phyloP scores from a whole-genome alignment of 2,329 filamentous ascomycete genomes.

The Hypoxylon sp. region DNA sequence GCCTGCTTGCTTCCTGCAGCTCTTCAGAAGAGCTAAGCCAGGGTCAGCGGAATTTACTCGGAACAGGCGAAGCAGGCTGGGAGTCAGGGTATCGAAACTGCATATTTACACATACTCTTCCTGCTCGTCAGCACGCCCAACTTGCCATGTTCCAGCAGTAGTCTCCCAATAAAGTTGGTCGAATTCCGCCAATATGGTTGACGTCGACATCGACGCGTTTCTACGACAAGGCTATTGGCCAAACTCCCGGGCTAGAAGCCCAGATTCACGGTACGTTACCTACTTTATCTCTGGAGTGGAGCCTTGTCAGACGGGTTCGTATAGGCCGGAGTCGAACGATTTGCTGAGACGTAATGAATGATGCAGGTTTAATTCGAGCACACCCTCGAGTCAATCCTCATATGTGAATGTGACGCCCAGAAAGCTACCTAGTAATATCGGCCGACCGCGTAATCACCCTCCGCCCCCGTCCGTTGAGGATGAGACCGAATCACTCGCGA shows the following conservation, averaged over 20 bases:
- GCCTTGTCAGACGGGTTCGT: constrained; percentile 10
- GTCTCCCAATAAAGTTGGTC: constrained; percentile 33
- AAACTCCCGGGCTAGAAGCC: constrained; percentile 50
- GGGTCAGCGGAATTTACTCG: constrained; percentile 25
- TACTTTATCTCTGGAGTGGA: constrained; percentile 20
- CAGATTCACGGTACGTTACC: constrained; percentile 50
- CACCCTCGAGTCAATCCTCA: constrained; percentile 42
- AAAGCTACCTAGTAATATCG: constrained; percentile 43
- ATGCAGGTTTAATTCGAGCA: constrained; percentile 39
- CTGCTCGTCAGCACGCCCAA: constrained; percentile 19
- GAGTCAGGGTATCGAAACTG: constrained; percentile 40
- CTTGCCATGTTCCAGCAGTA: constrained; percentile 47
- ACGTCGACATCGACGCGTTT: constrained; percentile 50
- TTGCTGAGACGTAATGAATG: constrained; percentile 43
- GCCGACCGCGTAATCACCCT: constrained; percentile 61
- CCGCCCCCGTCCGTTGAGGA: constrained; percentile 79
- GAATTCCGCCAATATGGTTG: constrained; percentile 48
- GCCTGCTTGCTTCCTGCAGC: constrained; percentile 22
- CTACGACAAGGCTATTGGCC: constrained; percentile 54
- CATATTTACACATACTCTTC: constrained; percentile 36
- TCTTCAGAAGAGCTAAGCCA: constrained; percentile 32
- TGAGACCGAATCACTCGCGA: constrained; percentile 73
- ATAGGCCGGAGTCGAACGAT: constrained; percentile 11
- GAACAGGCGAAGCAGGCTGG: constrained; percentile 44
- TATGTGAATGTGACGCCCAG: constrained; percentile 47